Percentiles rank a stretch among this genome's conserved stretches.
phyloP scores from a whole-genome alignment of 2,329 filamentous ascomycete genomes.

The Trichoderma sp. region DNA sequence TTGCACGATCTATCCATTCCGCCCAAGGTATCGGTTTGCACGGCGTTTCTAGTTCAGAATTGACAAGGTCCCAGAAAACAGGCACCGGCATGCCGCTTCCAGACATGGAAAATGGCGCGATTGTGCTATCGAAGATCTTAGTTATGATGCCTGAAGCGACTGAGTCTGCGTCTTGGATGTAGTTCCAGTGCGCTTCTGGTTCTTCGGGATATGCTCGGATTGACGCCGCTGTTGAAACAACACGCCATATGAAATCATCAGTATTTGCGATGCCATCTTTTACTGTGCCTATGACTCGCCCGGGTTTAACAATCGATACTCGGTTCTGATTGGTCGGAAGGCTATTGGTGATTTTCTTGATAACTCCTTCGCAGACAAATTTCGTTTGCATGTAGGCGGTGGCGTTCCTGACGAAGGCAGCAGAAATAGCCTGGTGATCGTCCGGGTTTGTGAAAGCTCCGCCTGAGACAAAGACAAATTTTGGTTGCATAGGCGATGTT shows the following conservation, averaged over 20 bases:
- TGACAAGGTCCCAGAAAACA: conserved; percentile 30
- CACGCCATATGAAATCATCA: conserved; percentile 32
- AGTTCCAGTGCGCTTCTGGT: conserved; percentile 26
- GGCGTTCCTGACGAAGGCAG: background rate
- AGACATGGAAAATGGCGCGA: conserved; percentile 22
- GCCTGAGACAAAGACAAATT: conserved; percentile 33
- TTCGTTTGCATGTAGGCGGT: conserved; percentile 32
- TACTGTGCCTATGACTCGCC: conserved; percentile 30
- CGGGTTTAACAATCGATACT: conserved; percentile 30
- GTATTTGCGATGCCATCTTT: conserved; percentile 29
- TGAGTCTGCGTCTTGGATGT: conserved; percentile 25
- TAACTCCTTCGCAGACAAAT: conserved; percentile 30
- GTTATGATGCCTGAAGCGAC: conserved; percentile 27
- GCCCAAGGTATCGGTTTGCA: conserved; percentile 26
- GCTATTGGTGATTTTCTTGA: conserved; percentile 15
- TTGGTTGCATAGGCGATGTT: conserved; percentile 25
- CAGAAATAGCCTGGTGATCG: background rate
- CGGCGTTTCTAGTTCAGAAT: conserved; percentile 22
- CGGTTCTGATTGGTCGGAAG: conserved; percentile 16
- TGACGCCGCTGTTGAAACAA: conserved; percentile 26
- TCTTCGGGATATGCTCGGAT: conserved; percentile 24
- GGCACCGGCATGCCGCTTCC: conserved; percentile 26
- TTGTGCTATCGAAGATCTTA: conserved; percentile 10
- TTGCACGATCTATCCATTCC: conserved; percentile 25
- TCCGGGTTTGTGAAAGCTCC: conserved; percentile 23